Evolutionary conservation across 495 filamentous ascomycete genomes (phyloP).

Genomic region (Cercophora sp.): DNA sequence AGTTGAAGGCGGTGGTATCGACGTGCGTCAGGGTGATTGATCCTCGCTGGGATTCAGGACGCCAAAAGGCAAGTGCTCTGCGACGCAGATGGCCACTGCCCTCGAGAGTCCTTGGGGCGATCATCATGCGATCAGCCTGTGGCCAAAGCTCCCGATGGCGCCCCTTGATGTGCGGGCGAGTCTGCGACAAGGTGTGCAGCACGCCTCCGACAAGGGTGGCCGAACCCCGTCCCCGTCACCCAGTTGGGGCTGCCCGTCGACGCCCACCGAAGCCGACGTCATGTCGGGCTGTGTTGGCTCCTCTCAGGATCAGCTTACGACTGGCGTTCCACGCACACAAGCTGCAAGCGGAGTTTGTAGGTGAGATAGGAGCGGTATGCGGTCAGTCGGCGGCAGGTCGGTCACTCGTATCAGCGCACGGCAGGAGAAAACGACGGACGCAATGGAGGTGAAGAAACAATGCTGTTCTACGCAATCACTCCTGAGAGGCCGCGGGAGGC

Average conservation of each 20-base stretch:
- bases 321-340: neutral
- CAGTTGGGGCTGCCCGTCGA: neutral
- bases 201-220: constrained; percentile 6
- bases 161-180: constrained; percentile 1
- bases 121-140: constrained; percentile 11
- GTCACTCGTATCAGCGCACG: constrained; percentile 6
- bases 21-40: constrained; percentile 7
- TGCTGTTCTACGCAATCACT: constrained; percentile 9
- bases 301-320: constrained; percentile 2
- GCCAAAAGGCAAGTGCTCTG: constrained; percentile 1
- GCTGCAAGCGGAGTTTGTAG: too few relatives aligned
- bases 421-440: constrained; percentile 2
- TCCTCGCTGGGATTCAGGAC: constrained; percentile 7
- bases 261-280: constrained; percentile 16
- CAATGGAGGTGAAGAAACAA: neutral
- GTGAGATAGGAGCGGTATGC: too few relatives aligned
- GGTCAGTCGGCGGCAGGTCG: too few relatives aligned
- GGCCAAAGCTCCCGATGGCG: constrained; percentile 10
- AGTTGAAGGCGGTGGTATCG: neutral
- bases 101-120: constrained; percentile 7
- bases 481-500: constrained; percentile 8
- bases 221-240: too few relatives aligned
- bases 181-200: constrained; percentile 12
- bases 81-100: constrained; percentile 2
- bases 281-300: constrained; percentile 13